A percentile compares a stretch with the other conserved stretches of the same genome.
These are phyloP conservation scores for Phycomyces blakesleeanus DNA, from an alignment of 192 early-diverging fungal genomes.

Conservation along the genomic window DNA sequence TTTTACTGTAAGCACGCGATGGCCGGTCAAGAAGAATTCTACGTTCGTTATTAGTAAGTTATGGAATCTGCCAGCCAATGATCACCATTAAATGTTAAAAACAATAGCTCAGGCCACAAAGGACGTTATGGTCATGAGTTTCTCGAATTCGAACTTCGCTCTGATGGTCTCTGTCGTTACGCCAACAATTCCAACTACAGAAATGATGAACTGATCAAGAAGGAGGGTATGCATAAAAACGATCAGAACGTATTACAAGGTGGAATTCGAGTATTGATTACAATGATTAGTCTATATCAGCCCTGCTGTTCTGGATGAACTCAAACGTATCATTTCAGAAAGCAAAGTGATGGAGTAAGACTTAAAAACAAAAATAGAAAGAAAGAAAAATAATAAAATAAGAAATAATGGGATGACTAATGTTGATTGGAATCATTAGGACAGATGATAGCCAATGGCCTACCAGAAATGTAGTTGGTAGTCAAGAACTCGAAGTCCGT, in stretches of 20 bases:
- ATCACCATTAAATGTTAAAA: no score
- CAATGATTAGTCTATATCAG: constrained; percentile 64
- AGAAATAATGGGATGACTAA: neutral
- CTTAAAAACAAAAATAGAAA: neutral
- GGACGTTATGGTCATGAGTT: constrained; percentile 99
- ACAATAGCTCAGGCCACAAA: constrained; percentile 75
- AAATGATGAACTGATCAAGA: constrained; percentile 93
- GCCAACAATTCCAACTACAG: constrained; percentile 98
- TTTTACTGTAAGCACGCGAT: constrained; percentile 11
- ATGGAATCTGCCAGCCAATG: no score
- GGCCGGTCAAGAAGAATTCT: constrained; percentile 39
- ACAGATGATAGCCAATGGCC: constrained; percentile 95
- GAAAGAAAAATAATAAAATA: constrained; percentile 92
- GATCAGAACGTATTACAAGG: neutral
- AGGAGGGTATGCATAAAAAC: constrained; percentile 61
- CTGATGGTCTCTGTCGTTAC: constrained; percentile 86
- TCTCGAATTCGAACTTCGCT: constrained; percentile 92
- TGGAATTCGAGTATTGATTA: neutral
- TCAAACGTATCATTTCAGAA: constrained; percentile 85
- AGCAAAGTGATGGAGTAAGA: constrained; percentile 86
- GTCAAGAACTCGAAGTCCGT: constrained; percentile 94
- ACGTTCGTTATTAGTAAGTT: constrained; percentile 49
- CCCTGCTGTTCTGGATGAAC: constrained; percentile 75
- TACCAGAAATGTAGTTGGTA: constrained; percentile 80
- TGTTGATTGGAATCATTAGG: constrained; percentile 35